These are phyloP conservation scores for Aspergillus sparsus DNA, from an alignment of 495 filamentous ascomycete genomes.

Conservation along the genomic window DNA sequence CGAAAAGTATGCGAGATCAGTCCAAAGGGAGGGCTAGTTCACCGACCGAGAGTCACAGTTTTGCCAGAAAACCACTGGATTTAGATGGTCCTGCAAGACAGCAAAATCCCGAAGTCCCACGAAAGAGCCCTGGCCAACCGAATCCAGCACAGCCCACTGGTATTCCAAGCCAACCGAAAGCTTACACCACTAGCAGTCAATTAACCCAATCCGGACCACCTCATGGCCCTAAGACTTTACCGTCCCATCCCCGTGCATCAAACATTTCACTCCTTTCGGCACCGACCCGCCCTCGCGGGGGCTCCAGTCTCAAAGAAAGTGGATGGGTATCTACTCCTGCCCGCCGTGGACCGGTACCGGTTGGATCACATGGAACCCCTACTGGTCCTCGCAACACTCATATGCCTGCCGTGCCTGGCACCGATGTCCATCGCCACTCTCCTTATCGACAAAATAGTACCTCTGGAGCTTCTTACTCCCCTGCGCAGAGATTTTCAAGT, in stretches of 20 bases:
- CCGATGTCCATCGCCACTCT: conserved; percentile 37
- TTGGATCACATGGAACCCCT: conserved; percentile 38
- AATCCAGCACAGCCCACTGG: conserved; percentile 21
- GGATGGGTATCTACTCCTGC: conserved; percentile 38
- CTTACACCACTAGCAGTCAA: conserved; percentile 36
- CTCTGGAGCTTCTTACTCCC: conserved; percentile 50
- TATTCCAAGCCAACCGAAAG: conserved; percentile 40
- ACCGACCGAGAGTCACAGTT: conserved; percentile 8
- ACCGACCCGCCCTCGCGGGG: conserved; percentile 61
- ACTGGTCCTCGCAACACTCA: conserved; percentile 47
- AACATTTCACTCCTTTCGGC: conserved; percentile 56
- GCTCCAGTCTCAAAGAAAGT: conserved; percentile 38
- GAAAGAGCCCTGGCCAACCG: conserved; percentile 9
- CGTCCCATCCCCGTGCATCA: conserved; percentile 49
- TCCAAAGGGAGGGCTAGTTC: conserved; percentile 14
- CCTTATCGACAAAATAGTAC: conserved; percentile 52
- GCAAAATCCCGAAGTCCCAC: conserved; percentile 10
- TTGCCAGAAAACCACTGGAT: conserved; percentile 9
- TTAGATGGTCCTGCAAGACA: conserved; percentile 3
- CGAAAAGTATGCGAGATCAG: conserved; percentile 7
- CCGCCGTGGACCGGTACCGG: conserved; percentile 41
- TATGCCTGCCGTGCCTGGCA: conserved; percentile 26
- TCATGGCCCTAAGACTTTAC: conserved; percentile 45
- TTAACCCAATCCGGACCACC: conserved; percentile 52
- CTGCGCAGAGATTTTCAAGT: conserved; percentile 51